A percentile compares a stretch with the other conserved stretches of the same genome.
Evolutionary conservation across 306 rosid genomes (phyloP).

Genomic region (Pterocarpus macrocarpus): DNA sequence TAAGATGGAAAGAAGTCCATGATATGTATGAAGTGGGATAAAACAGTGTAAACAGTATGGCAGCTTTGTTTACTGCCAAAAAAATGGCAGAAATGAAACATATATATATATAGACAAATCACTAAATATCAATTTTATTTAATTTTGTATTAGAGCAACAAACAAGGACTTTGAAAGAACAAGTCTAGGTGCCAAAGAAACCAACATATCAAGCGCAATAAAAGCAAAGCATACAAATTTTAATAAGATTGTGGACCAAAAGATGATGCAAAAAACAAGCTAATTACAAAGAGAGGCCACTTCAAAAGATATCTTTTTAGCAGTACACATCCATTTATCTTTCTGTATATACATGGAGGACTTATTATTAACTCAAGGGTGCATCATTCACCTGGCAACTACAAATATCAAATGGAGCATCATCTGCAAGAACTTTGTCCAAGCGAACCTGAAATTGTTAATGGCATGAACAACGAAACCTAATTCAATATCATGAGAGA

Average conservation of each 20-base stretch:
- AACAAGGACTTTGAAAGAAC: constrained; percentile 19
- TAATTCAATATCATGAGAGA: constrained; percentile 28
- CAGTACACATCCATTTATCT: neutral
- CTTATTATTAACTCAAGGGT: constrained; percentile 24
- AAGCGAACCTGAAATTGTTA: constrained; percentile 71
- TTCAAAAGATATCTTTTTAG: constrained; percentile 1
- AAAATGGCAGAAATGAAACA: neutral
- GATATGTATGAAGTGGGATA: constrained; percentile 1
- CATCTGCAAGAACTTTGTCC: constrained; percentile 85
- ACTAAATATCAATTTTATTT: neutral
- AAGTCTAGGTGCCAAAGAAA: constrained; percentile 6
- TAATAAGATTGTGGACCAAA: constrained; percentile 20
- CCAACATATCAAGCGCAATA: neutral
- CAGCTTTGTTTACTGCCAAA: neutral
- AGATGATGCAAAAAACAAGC: constrained; percentile 19
- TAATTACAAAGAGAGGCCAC: neutral
- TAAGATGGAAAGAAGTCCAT: constrained; percentile 33
- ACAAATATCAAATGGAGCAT: constrained; percentile 89
- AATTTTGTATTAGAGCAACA: constrained; percentile 20
- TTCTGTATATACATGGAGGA: constrained; percentile 13
- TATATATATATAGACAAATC: neutral
- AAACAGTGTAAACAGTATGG: neutral
- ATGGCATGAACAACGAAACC: constrained; percentile 32
- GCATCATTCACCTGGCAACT: constrained; percentile 83
- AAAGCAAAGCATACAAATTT: constrained; percentile 17